phyloP scores from a whole-genome alignment of 768 basidiomycete species.

The Holtermannia corniformis region DNA sequence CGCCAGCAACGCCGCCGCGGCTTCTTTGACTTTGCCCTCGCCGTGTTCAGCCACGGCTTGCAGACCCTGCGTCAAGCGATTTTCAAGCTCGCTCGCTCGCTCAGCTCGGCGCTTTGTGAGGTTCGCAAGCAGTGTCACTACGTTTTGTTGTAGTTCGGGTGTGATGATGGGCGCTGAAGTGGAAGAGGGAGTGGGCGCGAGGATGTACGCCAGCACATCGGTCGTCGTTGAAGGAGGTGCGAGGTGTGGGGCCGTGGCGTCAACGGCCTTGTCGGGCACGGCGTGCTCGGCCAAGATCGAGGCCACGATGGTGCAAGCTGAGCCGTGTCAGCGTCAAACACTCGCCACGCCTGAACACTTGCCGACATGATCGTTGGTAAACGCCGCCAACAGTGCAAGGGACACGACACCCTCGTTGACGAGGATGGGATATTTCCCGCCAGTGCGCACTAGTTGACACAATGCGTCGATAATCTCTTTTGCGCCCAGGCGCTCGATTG shows the following conservation, averaged over 20 bases:
- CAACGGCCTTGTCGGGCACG: not conserved
- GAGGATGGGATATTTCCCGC: conserved; percentile 69
- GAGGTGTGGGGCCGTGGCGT: not conserved
- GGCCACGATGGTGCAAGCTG: too few relatives aligned
- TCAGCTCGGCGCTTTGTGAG: not conserved
- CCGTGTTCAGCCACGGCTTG: not conserved
- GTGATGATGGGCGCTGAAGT: not conserved
- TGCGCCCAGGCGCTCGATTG: conserved; percentile 50
- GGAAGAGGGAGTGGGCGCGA: not conserved
- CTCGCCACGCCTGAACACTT: too few relatives aligned
- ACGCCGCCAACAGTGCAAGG: conserved; percentile 59
- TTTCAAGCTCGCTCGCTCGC: not conserved
- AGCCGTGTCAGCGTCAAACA: too few relatives aligned
- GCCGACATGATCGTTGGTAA: not conserved
- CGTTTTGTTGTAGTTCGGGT: not conserved
- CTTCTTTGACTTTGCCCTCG: not conserved
- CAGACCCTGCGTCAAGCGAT: not conserved
- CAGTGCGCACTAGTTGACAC: conserved; percentile 61
- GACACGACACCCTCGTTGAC: conserved; percentile 84
- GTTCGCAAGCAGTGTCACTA: not conserved
- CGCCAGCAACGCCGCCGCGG: not conserved
- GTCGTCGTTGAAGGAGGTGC: not conserved
- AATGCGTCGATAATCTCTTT: conserved; percentile 55
- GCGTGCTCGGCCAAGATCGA: not conserved
- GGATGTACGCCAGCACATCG: not conserved